A percentile compares a stretch with the other conserved stretches of the same genome.
phyloP scores from a whole-genome alignment of 768 basidiomycete species.

The Floccularia luteovirens region DNA sequence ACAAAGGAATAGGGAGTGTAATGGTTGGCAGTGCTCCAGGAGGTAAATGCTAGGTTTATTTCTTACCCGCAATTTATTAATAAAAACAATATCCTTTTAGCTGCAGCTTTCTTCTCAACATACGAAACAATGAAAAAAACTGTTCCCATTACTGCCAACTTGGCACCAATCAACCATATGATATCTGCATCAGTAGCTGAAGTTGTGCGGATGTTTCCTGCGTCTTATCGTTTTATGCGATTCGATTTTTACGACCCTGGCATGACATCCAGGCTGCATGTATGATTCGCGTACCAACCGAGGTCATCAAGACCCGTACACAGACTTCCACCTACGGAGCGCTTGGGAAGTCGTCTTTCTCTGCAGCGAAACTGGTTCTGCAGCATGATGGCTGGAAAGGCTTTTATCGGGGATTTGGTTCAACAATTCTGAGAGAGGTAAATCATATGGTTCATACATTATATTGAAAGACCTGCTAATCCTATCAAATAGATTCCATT shows the following conservation, averaged over 20 bases:
- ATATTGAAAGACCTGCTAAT: constrained; percentile 12
- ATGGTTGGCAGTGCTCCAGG: constrained; percentile 94
- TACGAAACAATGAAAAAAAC: constrained; percentile 83
- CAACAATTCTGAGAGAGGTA: constrained; percentile 56
- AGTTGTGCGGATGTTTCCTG: constrained; percentile 35
- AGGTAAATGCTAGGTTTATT: constrained; percentile 42
- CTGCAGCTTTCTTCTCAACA: constrained; percentile 90
- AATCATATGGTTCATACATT: constrained; percentile 20
- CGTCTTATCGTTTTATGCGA: constrained; percentile 5
- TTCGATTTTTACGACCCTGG: constrained; percentile 9
- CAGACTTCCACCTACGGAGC: constrained; percentile 76
- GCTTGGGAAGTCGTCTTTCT: constrained; percentile 47
- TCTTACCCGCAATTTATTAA: neutral
- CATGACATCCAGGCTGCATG: constrained; percentile 64
- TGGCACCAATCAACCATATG: constrained; percentile 56
- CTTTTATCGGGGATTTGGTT: constrained; percentile 85
- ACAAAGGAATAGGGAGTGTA: constrained; percentile 91
- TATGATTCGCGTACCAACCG: constrained; percentile 89
- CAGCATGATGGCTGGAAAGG: constrained; percentile 62
- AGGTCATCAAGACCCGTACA: constrained; percentile 90
- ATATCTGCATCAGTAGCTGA: constrained; percentile 52
- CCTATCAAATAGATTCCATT: constrained; percentile 72
- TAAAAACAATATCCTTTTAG: constrained; percentile 30
- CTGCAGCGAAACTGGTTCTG: constrained; percentile 49
- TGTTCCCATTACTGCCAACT: constrained; percentile 53